Evolutionary conservation across 2,329 filamentous ascomycete species (phyloP), one percentile per base, ranked within the genome.

Genomic region (Alternaria arborescens): DNA sequence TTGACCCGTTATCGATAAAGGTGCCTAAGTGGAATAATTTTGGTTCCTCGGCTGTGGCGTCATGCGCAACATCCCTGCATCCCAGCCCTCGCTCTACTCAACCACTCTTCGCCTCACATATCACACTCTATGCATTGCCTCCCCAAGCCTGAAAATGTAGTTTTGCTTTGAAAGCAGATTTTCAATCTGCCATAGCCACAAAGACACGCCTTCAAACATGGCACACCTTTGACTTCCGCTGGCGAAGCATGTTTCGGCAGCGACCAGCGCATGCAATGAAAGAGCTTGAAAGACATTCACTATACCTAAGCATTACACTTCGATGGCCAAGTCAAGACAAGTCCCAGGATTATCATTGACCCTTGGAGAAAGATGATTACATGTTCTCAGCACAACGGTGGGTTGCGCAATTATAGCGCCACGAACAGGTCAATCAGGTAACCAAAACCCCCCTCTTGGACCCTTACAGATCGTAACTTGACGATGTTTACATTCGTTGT

Each of bases 21-120:
- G 26, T 26, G 36, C 43, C 54, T 44, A 55, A 50, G 52, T 48
- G 52, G 34, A 58, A 59, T 67, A 58, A 55, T 61, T 62, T 63
- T 55, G 54, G 55, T 44, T 48, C 60, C 65, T 67, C 65, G 65
- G 62, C 60, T 67, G 65, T 64, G 62, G 62, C 65, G 65, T 67
- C 57, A 63, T 61, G 54, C 41, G n/a, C 32, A 8, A 20, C 34
- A 41, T 22, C 57, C 47, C 50, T 52, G 41, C 42, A 32, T 30
- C 24, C 28, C 51, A 42, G 26, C 50, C 10, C 50, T 18, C 26
- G 14, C 50, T 38, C 12, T 12, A 12, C 50, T 41, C 16, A 11
- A 30, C 28, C 28, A 1, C 28, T 30, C 28, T 30, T 30, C 28
- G 28, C 28, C 28, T 26, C 24, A 26, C 24, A 7, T 26, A 11